A percentile compares a stretch with the other conserved stretches of the same genome.
Evolutionary conservation across 129 eudicot genomes (phyloP).

Genomic region (Erigeron canadensis): DNA sequence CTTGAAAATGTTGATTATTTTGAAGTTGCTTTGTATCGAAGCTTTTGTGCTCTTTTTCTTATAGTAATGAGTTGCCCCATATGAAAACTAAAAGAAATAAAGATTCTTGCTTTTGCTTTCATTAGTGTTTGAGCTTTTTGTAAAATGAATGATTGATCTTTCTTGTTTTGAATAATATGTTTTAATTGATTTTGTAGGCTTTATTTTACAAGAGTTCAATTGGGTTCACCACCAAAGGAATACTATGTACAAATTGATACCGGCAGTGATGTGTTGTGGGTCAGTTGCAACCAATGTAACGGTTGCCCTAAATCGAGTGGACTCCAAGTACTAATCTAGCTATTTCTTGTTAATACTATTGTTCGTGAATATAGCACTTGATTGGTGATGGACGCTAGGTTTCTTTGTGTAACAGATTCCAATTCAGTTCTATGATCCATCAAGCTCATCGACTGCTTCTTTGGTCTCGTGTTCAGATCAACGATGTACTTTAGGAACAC

Average conservation of each 20-base stretch:
- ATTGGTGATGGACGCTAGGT: background rate
- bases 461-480: conserved; percentile 72
- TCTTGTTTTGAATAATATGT: background rate
- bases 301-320: conserved; percentile 95
- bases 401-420: conserved; percentile 46
- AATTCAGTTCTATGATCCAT: conserved; percentile 74
- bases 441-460: conserved; percentile 67
- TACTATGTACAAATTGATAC: conserved; percentile 92
- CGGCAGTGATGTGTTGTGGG: conserved; percentile 95
- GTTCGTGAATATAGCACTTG: background rate
- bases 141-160: background rate
- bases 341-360: background rate
- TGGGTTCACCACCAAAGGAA: conserved; percentile 87
- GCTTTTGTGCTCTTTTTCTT: conserved; percentile 10
- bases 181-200: conserved; percentile 51
- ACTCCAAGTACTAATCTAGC: conserved; percentile 56
- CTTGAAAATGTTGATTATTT: background rate
- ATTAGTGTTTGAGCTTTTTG: conserved; percentile 5
- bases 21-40: conserved; percentile 7
- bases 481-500: conserved; percentile 68
- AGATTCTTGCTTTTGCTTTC: conserved; percentile 26
- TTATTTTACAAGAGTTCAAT: conserved; percentile 69
- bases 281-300: conserved; percentile 66
- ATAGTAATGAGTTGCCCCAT: conserved; percentile 16
- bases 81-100: conserved; percentile 1